Evolutionary conservation across 805 yeast genomes (phyloP).

Genomic region (Wickerhamomyces pijperi): DNA sequence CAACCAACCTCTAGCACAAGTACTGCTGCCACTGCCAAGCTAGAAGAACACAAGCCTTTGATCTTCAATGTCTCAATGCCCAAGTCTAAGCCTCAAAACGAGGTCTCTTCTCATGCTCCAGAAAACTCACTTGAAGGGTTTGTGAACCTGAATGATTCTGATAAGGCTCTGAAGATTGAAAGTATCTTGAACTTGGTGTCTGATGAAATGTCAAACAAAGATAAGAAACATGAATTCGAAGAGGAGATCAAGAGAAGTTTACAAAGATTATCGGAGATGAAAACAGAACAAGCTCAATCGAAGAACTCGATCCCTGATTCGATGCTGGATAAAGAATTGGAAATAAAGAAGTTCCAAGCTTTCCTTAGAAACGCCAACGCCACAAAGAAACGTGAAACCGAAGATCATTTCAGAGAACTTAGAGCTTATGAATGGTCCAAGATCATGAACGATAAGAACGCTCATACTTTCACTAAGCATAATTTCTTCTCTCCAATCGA

Average conservation of each 20-base stretch:
- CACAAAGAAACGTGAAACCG: conserved; percentile 27
- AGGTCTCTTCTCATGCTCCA: no score
- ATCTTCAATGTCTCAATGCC: background rate
- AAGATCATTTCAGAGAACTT: conserved; percentile 33
- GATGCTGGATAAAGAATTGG: conserved; percentile 2
- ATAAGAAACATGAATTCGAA: background rate
- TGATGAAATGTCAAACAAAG: conserved; percentile 2
- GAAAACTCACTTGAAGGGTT: background rate
- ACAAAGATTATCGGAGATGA: conserved; percentile 1
- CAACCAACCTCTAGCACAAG: no score
- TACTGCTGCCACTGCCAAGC: no score
- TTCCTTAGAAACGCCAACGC: conserved; percentile 33
- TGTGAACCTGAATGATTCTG: background rate
- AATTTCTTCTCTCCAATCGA: conserved; percentile 30
- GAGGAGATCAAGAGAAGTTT: conserved; percentile 3
- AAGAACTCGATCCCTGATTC: background rate
- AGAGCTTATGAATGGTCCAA: conserved; percentile 34
- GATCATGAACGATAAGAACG: conserved; percentile 17
- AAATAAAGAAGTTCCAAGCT: conserved; percentile 23
- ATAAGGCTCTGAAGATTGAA: conserved; percentile 1
- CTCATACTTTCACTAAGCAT: conserved; percentile 26
- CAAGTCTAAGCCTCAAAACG: background rate
- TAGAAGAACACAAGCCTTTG: background rate
- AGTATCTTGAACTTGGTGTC: conserved; percentile 6
- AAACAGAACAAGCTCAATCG: conserved; percentile 1